phyloP scores from a whole-genome alignment of 192 early-diverging fungal species.

The Umbelopsis vinacea region DNA sequence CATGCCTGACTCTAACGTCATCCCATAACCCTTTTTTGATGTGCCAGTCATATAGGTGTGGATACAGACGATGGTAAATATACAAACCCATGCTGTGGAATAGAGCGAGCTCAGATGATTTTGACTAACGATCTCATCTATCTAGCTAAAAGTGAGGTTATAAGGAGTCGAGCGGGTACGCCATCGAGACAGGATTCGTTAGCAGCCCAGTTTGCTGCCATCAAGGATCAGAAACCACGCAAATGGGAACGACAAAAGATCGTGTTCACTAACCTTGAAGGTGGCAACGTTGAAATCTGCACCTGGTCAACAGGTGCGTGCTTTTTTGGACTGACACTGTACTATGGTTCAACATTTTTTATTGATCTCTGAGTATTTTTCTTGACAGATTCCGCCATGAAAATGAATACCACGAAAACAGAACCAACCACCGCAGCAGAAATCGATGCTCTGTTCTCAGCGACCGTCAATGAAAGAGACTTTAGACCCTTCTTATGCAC shows the following conservation, averaged over 20 bases:
- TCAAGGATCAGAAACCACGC: constrained; percentile 13
- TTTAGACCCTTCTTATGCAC: constrained; percentile 43
- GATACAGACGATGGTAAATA: constrained; percentile 15
- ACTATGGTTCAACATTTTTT: not conserved
- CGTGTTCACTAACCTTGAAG: not conserved
- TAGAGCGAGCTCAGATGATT: not conserved
- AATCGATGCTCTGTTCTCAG: constrained; percentile 38
- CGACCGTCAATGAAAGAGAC: constrained; percentile 31
- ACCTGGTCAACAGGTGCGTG: not conserved
- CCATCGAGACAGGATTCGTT: not conserved
- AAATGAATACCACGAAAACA: constrained; percentile 31
- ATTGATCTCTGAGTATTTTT: too few species aligned
- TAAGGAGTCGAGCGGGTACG: constrained; percentile 1
- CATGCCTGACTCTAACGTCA: not conserved
- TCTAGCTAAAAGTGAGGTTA: constrained; percentile 3
- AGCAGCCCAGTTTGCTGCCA: constrained; percentile 4
- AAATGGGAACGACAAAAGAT: constrained; percentile 12
- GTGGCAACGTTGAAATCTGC: not conserved
- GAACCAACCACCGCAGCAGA: constrained; percentile 37
- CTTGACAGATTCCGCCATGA: constrained; percentile 8
- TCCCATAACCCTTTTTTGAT: not conserved
- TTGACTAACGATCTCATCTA: not conserved
- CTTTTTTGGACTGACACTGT: not conserved
- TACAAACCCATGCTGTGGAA: not conserved
- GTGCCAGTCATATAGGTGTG: not conserved